A percentile compares a stretch with the other conserved stretches of the same genome.
Conservation (phyloP, 164 flowering plant genomes). For the Pachysandra terminalis region DNA sequence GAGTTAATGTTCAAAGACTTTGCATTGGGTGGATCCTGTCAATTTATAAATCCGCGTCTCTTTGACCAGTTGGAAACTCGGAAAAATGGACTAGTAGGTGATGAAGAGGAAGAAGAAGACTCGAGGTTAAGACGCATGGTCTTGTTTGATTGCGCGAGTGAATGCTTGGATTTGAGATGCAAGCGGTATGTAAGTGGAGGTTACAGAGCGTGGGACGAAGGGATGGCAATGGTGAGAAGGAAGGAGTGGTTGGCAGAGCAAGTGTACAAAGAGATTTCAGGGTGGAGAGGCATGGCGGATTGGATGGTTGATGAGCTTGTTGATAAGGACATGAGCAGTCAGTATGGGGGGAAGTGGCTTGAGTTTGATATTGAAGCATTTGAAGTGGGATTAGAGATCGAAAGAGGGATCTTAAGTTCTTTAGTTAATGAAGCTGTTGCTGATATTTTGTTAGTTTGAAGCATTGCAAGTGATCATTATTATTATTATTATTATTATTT, state of each 20-base stretch:
- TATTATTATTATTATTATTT: too few relatives aligned
- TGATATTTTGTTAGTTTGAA: constrained; percentile 38
- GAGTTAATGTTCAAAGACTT: constrained; percentile 59
- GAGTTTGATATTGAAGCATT: constrained; percentile 65
- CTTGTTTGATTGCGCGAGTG: constrained; percentile 70
- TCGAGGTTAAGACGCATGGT: constrained; percentile 34
- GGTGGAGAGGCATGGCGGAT: constrained; percentile 60
- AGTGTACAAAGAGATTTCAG: constrained; percentile 61
- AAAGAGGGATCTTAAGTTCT: constrained; percentile 43
- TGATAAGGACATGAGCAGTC: constrained; percentile 85
- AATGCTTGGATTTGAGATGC: constrained; percentile 66
- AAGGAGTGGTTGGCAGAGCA: constrained; percentile 66
- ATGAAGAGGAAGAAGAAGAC: constrained; percentile 7
- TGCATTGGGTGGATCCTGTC: constrained; percentile 42
- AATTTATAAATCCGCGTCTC: constrained; percentile 54
- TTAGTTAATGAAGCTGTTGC: constrained; percentile 70
- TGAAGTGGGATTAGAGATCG: constrained; percentile 55
- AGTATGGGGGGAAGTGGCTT: constrained; percentile 69
- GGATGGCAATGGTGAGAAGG: constrained; percentile 44
- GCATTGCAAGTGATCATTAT: not conserved
- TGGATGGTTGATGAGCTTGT: constrained; percentile 90
- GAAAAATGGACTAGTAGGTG: constrained; percentile 18
- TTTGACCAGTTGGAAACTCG: constrained; percentile 62
- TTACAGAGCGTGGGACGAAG: constrained; percentile 51
- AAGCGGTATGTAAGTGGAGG: constrained; percentile 51